Conservation (phyloP, 176 grass and related monocot species). For the Cymbopogon citratus region DNA sequence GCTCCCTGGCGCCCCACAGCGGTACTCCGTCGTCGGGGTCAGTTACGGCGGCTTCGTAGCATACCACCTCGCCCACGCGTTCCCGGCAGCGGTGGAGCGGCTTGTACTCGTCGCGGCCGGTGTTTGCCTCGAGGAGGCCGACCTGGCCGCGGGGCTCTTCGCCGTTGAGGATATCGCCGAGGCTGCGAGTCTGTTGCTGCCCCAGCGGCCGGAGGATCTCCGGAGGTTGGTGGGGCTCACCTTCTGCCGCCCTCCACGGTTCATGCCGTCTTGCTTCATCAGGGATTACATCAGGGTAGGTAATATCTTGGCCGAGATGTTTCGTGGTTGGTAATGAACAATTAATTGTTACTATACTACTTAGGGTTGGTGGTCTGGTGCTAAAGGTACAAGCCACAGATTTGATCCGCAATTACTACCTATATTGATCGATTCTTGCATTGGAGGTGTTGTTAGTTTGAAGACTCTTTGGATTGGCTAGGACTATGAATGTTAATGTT, state of each 20-base stretch:
- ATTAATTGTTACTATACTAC: not conserved
- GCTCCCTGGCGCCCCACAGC: slow-evolving; percentile 28
- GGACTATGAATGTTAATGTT: not conserved
- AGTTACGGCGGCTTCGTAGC: slow-evolving; percentile 93
- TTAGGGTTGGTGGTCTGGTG: not conserved
- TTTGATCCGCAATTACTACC: not conserved
- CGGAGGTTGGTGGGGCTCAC: slow-evolving; percentile 59
- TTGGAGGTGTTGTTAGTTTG: not conserved
- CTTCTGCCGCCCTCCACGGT: slow-evolving; percentile 53
- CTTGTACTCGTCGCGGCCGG: slow-evolving; percentile 58
- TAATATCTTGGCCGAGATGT: not conserved
- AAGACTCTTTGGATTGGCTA: not conserved
- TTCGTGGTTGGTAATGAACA: not conserved
- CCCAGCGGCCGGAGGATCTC: slow-evolving; percentile 77
- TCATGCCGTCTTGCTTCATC: slow-evolving; percentile 84
- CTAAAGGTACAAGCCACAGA: not conserved
- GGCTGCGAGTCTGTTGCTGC: slow-evolving; percentile 63
- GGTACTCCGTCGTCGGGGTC: slow-evolving; percentile 56
- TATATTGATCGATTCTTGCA: not conserved
- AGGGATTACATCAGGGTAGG: slow-evolving; percentile 64
- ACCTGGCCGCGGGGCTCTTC: slow-evolving; percentile 63
- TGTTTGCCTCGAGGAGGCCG: slow-evolving; percentile 74
- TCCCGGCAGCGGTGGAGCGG: slow-evolving; percentile 52
- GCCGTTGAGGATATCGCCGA: slow-evolving; percentile 59
- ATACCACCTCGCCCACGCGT: slow-evolving; percentile 62